These are phyloP conservation scores for Mucor plumbeus DNA, from an alignment of 371 early-diverging fungal species.

Conservation along the genomic window DNA sequence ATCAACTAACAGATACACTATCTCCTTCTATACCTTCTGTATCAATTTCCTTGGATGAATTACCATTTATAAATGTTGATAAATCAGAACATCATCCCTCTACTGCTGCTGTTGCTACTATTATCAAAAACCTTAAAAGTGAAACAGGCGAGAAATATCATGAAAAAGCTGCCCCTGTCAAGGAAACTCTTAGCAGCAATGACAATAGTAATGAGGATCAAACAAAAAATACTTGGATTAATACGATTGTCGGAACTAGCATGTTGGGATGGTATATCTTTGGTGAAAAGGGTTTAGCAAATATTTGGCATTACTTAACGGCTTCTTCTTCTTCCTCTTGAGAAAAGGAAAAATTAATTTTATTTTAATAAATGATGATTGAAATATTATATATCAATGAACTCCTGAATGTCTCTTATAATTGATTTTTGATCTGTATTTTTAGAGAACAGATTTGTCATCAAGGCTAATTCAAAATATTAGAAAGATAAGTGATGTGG, in stretches of 20 bases:
- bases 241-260: slow-evolving; percentile 23
- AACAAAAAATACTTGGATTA: slow-evolving; percentile 1
- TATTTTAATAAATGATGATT: background rate
- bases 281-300: slow-evolving; percentile 30
- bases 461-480: slow-evolving; percentile 30
- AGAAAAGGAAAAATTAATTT: background rate
- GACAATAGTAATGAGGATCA: background rate
- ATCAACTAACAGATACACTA: slow-evolving; percentile 15
- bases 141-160: background rate
- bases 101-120: background rate
- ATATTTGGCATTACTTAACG: slow-evolving; percentile 25
- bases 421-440: slow-evolving; percentile 35
- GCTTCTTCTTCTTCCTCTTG: slow-evolving; percentile 13
- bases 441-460: slow-evolving; percentile 40
- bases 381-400: slow-evolving; percentile 33
- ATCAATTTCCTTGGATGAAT: background rate
- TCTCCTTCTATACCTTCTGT: slow-evolving; percentile 2
- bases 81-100: background rate
- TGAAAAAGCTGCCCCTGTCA: background rate
- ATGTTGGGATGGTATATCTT: slow-evolving; percentile 33
- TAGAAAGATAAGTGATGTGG: too few species aligned
- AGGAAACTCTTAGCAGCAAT: background rate
- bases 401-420: slow-evolving; percentile 49
- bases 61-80: background rate
- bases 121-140: background rate